These are phyloP conservation scores for Sclerotiophoma versabilis DNA, from an alignment of 2,329 filamentous ascomycete genomes.

Conservation along the genomic window DNA sequence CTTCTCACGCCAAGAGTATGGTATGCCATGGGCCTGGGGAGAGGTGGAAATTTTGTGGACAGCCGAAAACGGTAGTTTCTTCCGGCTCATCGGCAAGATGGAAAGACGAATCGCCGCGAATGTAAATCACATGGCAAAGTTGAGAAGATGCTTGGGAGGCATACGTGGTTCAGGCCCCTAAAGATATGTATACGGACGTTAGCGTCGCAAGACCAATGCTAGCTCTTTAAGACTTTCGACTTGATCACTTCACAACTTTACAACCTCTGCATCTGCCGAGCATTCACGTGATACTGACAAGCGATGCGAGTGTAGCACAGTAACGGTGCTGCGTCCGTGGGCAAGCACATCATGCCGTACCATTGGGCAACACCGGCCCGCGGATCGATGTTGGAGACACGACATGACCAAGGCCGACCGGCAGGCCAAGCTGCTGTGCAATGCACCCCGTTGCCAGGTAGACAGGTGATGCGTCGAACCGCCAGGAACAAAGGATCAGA, in stretches of 20 bases:
- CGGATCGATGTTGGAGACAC: slow-evolving; percentile 24
- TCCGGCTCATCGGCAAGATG: too few relatives aligned
- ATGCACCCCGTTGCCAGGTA: slow-evolving; percentile 2
- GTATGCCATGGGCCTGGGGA: too few relatives aligned
- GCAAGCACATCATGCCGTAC: slow-evolving; percentile 24
- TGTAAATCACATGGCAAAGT: too few relatives aligned
- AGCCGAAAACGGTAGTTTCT: too few relatives aligned
- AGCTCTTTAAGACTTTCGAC: background rate
- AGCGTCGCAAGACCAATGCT: background rate
- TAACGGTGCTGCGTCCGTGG: slow-evolving; percentile 18
- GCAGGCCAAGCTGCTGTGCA: slow-evolving; percentile 5
- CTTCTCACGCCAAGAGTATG: too few relatives aligned
- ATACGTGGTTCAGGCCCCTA: too few relatives aligned
- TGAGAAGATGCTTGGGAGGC: too few relatives aligned
- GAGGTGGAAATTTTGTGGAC: too few relatives aligned
- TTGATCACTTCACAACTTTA: background rate
- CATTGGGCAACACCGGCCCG: slow-evolving; percentile 22
- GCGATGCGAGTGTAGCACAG: slow-evolving; percentile 5
- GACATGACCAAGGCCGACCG: slow-evolving; percentile 13
- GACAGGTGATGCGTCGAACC: slow-evolving; percentile 20
- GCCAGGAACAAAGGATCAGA: slow-evolving; percentile 22
- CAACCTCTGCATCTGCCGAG: background rate
- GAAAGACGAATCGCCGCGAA: too few relatives aligned
- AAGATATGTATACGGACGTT: too few relatives aligned
- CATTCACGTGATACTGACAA: background rate